Evolutionary conservation across 108 stramenopile genomes (phyloP).

Genomic region (Aureococcus anophagefferens): DNA sequence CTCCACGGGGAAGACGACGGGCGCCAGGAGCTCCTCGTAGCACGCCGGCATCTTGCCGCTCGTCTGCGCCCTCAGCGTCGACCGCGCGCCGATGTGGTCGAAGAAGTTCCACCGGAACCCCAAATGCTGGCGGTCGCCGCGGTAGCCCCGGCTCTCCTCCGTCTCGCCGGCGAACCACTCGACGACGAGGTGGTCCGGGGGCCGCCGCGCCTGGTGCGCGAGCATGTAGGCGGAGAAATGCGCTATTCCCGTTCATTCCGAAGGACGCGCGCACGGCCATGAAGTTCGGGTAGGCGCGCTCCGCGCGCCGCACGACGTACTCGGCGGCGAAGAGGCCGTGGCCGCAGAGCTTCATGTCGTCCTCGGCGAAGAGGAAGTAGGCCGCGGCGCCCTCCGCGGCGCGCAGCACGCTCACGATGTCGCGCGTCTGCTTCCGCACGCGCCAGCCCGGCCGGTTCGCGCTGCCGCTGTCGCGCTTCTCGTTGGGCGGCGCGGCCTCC

Average conservation of each 20-base stretch:
- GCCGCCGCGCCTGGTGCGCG: slow-evolving; percentile 30
- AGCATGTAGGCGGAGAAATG: slow-evolving; percentile 30
- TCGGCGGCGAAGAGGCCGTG: slow-evolving; percentile 21
- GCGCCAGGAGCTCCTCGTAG: slow-evolving; percentile 33
- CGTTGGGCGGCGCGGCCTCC: neutral
- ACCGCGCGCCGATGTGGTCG: slow-evolving; percentile 30
- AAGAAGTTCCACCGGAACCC: slow-evolving; percentile 44
- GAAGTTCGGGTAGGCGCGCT: slow-evolving; percentile 16
- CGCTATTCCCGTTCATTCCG: slow-evolving; percentile 42
- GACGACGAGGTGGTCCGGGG: slow-evolving; percentile 51
- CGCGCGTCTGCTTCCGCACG: slow-evolving; percentile 41
- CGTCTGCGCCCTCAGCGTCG: slow-evolving; percentile 26
- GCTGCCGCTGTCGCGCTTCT: slow-evolving; percentile 1
- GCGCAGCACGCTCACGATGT: slow-evolving; percentile 23
- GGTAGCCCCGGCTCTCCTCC: slow-evolving; percentile 10
- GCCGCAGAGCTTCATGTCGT: slow-evolving; percentile 40
- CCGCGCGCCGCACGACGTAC: slow-evolving; percentile 29
- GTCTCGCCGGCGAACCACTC: slow-evolving; percentile 58
- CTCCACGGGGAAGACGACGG: slow-evolving; percentile 34
- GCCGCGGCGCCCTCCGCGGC: slow-evolving; percentile 7
- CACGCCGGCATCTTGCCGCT: slow-evolving; percentile 32
- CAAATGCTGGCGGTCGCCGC: slow-evolving; percentile 25
- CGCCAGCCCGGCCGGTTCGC: slow-evolving; percentile 18
- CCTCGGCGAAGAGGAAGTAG: slow-evolving; percentile 38
- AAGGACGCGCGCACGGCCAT: slow-evolving; percentile 32